phyloP scores from a whole-genome alignment of 2,329 filamentous ascomycete genomes.

The Alternaria incomplexa region DNA sequence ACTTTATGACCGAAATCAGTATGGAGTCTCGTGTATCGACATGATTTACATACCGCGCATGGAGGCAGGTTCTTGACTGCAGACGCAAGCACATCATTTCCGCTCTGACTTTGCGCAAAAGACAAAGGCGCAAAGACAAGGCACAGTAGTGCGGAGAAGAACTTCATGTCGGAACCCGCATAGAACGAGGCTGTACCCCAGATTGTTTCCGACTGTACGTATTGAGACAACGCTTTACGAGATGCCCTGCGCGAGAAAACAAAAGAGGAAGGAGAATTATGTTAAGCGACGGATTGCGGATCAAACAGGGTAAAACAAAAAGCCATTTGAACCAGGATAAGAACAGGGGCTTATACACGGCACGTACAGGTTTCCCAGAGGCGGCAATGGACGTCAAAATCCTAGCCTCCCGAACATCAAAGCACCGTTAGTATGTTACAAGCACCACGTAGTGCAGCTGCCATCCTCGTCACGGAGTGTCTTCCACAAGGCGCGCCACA shows the following conservation, averaged over 20 bases:
- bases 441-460: neutral
- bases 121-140: constrained; percentile 1
- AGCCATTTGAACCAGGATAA: neutral
- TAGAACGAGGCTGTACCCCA: neutral
- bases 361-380: neutral
- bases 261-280: neutral
- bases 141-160: constrained; percentile 1
- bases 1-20: constrained; percentile 3
- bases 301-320: neutral
- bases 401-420: neutral
- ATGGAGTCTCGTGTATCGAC: neutral
- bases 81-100: constrained; percentile 8
- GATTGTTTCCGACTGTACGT: neutral
- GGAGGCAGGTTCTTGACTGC: constrained; percentile 14
- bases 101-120: constrained; percentile 11
- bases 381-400: neutral
- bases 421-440: neutral
- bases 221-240: neutral
- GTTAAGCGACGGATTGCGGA: neutral
- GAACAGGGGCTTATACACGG: neutral
- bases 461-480: neutral
- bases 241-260: neutral
- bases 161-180: neutral
- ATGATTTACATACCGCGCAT: constrained; percentile 11
- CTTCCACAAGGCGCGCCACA: neutral